Evolutionary conservation across 306 rosid genomes (phyloP), one percentile per base, ranked within the genome.

Genomic region (Prunus salicina): DNA sequence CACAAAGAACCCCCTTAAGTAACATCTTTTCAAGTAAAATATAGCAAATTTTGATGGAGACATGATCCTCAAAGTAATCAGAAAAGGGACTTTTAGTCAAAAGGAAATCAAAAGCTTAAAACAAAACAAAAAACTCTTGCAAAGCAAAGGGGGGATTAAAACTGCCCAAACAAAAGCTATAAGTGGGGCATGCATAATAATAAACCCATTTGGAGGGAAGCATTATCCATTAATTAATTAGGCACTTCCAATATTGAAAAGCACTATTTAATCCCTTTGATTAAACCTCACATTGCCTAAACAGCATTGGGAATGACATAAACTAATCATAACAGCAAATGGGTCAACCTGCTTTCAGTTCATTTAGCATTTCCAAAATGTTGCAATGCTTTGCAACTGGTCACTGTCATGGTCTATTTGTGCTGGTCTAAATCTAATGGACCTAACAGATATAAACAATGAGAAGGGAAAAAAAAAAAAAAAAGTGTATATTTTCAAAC

Each of bases 241-340:
- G 52, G 52, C 75, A 84, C 77, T 79, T 83, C 74, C 73, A 30
- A 78, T 52, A 63, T 73, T 30, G 5, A 73, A 79, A 79, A 67
- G 22, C 24, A 71, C 67, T 16, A 56, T 68, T 79, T 84, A 73
- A 62, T 32, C 65, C 71, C 49, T 81, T 86, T 79, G 83, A 79
- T 87, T 62, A 24, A 74, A 78, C 63, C 78, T 80, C 76, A 83
- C 80, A 83, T 76, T 87, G 95, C 81, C 82, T 84, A 87, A 75
- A 76, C 71, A 78, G 75, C 96, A 85, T 92, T 80, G 95, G 95
- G 91, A 89, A 90, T 78, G 84, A 67, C 95, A 85, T 78, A 84
- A 60, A 75, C 85, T 61, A 85, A 90, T 90, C 85, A 87, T 68
- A 65, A 80, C 28, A 27, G 80, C 87, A 86, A 84, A 77, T 82